Conservation (phyloP, 108 stramenopile species). For the Nitzschia sp. region DNA sequence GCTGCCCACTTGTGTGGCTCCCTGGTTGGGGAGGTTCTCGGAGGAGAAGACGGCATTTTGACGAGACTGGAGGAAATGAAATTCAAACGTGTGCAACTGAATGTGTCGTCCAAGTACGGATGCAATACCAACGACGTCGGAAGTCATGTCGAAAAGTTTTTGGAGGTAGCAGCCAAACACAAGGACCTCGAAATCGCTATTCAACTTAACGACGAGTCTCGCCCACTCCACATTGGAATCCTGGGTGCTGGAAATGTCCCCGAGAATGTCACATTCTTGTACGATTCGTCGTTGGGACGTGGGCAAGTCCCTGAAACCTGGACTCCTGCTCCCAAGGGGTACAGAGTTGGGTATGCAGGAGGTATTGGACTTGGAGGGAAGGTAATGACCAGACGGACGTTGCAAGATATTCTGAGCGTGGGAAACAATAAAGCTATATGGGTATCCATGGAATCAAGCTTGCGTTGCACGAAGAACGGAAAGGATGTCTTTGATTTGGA, state of each 20-base stretch:
- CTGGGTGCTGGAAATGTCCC: constrained; percentile 25
- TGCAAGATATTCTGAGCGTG: constrained; percentile 14
- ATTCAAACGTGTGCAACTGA: constrained; percentile 85
- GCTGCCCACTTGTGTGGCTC: constrained; percentile 87
- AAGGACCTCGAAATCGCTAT: constrained; percentile 76
- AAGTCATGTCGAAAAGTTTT: constrained; percentile 47
- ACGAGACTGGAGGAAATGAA: constrained; percentile 51
- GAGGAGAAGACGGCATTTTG: constrained; percentile 58
- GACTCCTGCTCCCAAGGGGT: constrained; percentile 46
- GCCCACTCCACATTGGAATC: constrained; percentile 61
- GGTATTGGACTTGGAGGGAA: constrained; percentile 73
- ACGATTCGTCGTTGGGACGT: constrained; percentile 72
- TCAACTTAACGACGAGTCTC: constrained; percentile 82
- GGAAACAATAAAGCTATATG: constrained; percentile 41
- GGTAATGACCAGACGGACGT: constrained; percentile 40
- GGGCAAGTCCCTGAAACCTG: constrained; percentile 39
- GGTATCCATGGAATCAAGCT: constrained; percentile 83
- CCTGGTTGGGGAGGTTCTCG: constrained; percentile 76
- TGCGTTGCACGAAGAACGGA: constrained; percentile 57
- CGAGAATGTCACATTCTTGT: constrained; percentile 59
- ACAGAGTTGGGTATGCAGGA: constrained; percentile 67
- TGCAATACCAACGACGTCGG: constrained; percentile 59
- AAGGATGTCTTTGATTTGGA: constrained; percentile 67
- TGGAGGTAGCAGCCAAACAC: constrained; percentile 33
- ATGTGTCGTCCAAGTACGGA: constrained; percentile 85